Base-by-base conservation (phyloP, 768 basidiomycete species). In the Clavulina sp. region DNA sequence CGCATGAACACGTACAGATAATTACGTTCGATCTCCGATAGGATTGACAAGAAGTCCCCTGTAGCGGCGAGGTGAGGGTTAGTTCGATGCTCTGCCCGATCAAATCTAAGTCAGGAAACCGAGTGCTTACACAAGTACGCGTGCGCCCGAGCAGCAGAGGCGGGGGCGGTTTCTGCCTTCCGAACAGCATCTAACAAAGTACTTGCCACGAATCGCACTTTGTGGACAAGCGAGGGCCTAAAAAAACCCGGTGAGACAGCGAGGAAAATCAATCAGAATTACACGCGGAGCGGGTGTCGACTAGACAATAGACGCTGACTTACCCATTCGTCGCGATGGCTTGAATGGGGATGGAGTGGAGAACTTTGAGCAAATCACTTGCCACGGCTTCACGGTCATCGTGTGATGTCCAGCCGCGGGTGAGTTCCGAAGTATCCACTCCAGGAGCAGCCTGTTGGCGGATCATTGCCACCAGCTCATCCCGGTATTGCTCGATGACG, bases 1-100 rank as follows among this genome's bases (percentile, higher is more conserved):
- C 7, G 34, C 34, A 38, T 7, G 34, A 38, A 38, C 34, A 52
- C 56, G 40, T 40, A 57, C 49, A 85, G 65, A 70, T 92, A 92
- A 65, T 91, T 85, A 56, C 82, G 71, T 61, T 92, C 89, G 58
- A 93, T 89, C 68, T 92, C 89, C 33, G 81, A 85, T 41, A 93
- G 65, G 57, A 93, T 89, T 49, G 81, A 85, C 26, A 92, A 67
- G 66, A 93, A 93, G 68, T 92, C 88, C 84, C 84, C 86, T 88
- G 59, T 7, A 59, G 36, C 43, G n/a, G n/a, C n/a, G 23, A 36
- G 50, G 48, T 41, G 53, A 55, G 43, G 51, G 46, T 54, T 30
- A 57, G 44, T 21, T 58, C 44, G 58, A 31, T 51, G 21, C 18
- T 31, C 36, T 24, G 40, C 46, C 19, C 28, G 31, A 41, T 38